phyloP scores from a whole-genome alignment of 306 rosid genomes.

The Cicer yamashitae region DNA sequence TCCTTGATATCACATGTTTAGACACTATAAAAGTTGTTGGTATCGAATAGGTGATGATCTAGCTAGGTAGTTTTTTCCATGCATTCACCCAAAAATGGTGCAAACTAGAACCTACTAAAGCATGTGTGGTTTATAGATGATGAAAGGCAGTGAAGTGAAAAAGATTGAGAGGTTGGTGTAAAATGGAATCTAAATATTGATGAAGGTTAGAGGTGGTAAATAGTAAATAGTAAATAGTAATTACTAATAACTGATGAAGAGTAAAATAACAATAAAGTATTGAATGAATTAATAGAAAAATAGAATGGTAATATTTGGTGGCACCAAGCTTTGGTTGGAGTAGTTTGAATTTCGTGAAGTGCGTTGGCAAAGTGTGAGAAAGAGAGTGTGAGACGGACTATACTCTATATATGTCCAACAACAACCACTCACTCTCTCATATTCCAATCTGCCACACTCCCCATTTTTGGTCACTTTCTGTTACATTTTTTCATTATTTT shows the following conservation, averaged over 20 bases:
- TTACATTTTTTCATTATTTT: conserved; percentile 51
- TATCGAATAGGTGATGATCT: neutral
- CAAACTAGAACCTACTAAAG: conserved; percentile 31
- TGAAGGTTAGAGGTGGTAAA: conserved; percentile 9
- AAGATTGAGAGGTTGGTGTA: conserved; percentile 42
- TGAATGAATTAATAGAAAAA: neutral
- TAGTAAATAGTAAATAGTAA: conserved; percentile 33
- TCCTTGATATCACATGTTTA: too few relatives aligned
- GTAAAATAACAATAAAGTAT: conserved; percentile 22
- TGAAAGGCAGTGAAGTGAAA: conserved; percentile 37
- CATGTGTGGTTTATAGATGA: conserved; percentile 42
- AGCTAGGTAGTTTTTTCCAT: neutral
- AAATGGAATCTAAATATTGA: conserved; percentile 7
- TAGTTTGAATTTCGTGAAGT: conserved; percentile 54
- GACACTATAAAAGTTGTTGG: neutral
- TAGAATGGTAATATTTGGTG: conserved; percentile 45
- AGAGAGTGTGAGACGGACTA: conserved; percentile 85
- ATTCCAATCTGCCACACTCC: conserved; percentile 49
- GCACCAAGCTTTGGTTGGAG: conserved; percentile 52
- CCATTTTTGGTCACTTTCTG: conserved; percentile 74
- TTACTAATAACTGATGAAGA: conserved; percentile 18
- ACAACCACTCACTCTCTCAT: conserved; percentile 41
- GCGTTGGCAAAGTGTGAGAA: conserved; percentile 96
- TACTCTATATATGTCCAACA: conserved; percentile 46
- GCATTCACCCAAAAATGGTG: conserved; percentile 20